Evolutionary conservation across 2,329 filamentous ascomycete species (phyloP), one percentile per base, ranked within the genome.

Genomic region (Proliferodiscus dingleyae): DNA sequence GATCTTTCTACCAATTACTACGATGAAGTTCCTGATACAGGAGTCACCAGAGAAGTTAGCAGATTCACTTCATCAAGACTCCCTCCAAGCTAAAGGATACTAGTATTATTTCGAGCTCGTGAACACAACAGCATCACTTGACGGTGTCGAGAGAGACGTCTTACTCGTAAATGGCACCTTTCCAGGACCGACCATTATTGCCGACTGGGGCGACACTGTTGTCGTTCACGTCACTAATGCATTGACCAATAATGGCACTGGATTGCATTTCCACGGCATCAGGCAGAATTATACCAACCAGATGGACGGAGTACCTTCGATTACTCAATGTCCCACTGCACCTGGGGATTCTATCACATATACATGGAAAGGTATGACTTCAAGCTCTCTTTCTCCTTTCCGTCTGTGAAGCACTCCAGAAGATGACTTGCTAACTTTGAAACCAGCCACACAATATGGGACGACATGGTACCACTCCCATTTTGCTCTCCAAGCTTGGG

Each of bases 301-400:
- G 34, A 62, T 63, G 52, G 71, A 73, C 48, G 71, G 71, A 18
- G 65, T 66, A 1, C 64, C 65, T 21, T 68, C 71, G 10, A 45
- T 77, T 24, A 75, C 73, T 4, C 81, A 87, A 61, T 88, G 83
- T 52, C 81, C 83, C 2, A 78, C 85, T 47, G 65, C 76, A 0
- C 72, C 74, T 0, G 74, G 50, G 18, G 45, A 44, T 37, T 47
- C 29, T 32, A 46, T 51, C 18, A 54, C 48, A 18, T 59, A 59
- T 40, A 49, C 42, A 29, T 53, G 47, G 33, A 40, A n/a, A n/a
- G n/a, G n/a, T n/a, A n/a, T n/a, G n/a, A n/a, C n/a, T n/a, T n/a
- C n/a, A n/a, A n/a, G n/a, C n/a, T n/a, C n/a, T n/a, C n/a, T n/a
- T n/a, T n/a, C n/a, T n/a, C n/a, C n/a, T n/a, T n/a, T n/a, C n/a